Conservation (phyloP, 2,329 filamentous ascomycete genomes). For the Ophiocordyceps camponoti-leonardi region DNA sequence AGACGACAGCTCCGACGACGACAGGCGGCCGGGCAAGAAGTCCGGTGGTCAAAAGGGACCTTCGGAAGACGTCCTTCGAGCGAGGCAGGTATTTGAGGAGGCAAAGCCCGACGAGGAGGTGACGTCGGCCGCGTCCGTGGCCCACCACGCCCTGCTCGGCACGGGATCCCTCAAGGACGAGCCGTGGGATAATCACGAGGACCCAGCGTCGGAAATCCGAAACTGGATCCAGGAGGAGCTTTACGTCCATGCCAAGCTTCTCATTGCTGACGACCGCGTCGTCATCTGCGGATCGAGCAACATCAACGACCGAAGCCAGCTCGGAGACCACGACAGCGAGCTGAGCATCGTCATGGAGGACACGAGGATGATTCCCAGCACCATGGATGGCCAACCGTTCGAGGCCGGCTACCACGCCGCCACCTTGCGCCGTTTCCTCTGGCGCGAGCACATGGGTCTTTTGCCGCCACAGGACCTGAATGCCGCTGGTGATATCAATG, state of each 20-base stretch:
- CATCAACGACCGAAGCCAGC: conserved; percentile 77
- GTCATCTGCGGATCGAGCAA: conserved; percentile 81
- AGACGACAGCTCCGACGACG: conserved; percentile 18
- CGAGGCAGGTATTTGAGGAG: conserved; percentile 35
- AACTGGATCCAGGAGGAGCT: conserved; percentile 94
- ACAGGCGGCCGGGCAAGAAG: conserved; percentile 12
- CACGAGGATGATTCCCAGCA: conserved; percentile 48
- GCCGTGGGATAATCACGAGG: conserved; percentile 49
- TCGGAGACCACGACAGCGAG: conserved; percentile 82
- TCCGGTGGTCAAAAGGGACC: conserved; percentile 12
- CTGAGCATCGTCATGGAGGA: conserved; percentile 84
- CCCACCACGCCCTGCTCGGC: conserved; percentile 67
- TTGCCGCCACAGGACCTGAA: conserved; percentile 57
- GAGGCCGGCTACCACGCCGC: conserved; percentile 68
- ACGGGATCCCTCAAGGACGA: conserved; percentile 45
- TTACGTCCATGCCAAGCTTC: conserved; percentile 83
- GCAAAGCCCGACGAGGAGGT: conserved; percentile 20
- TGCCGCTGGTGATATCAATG: conserved; percentile 50
- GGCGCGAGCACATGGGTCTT: conserved; percentile 81
- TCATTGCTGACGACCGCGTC: conserved; percentile 74
- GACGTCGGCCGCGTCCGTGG: conserved; percentile 30
- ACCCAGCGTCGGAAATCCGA: conserved; percentile 58
- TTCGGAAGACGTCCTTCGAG: conserved; percentile 23
- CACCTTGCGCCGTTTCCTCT: conserved; percentile 65
- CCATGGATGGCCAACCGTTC: conserved; percentile 64